Evolutionary conservation across 2,329 filamentous ascomycete genomes (phyloP), one percentile per base, ranked within the genome.

Genomic region (Colletotrichum tanaceti): DNA sequence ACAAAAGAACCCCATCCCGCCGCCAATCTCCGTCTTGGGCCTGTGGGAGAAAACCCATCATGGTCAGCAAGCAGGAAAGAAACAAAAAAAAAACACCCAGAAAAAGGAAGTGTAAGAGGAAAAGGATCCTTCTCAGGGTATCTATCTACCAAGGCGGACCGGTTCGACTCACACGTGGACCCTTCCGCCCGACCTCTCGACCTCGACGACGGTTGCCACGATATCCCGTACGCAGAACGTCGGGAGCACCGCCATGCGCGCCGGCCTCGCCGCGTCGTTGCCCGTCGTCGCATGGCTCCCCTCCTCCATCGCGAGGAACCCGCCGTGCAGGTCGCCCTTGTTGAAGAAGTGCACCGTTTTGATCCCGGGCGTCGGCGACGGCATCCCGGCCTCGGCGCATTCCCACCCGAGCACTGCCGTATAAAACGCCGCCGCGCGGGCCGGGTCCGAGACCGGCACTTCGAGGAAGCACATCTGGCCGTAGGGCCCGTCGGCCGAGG

Each of bases 401-500:
- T 78, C 73, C 79, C 79, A 79, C 41, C 70, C 73, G 24, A 82
- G 77, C 35, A 82, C 73, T 20, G 76, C 71, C 10, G 71, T 73
- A 70, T 81, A 82, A 73, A 83, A 81, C 47, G 74, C 75, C 52
- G 76, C 74, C 62, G 77, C 80, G 38, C 80, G 75, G 38, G 68
- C 54, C 16, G 79, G 65, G 70, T 80, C 74, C 35, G 70, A 73
- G 58, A 78, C 77, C n/a, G 80, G 79, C 16, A 82, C 72, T 63
- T 82, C 77, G 53, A 79, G 75, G 78, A 79, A 82, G 72, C 75
- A 79, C 55, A 80, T 75, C 58, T 80, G 74, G 66, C 79, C 79
- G 49, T 18, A 74, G 65, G 61, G 61, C 24, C 55, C 46, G 20
- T 9, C 14, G 32, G 32, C 4, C 10, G 41, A 11, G 5, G 41